phyloP scores from a whole-genome alignment of 2,329 filamentous ascomycete species.

The Ramularia collo-cygni region DNA sequence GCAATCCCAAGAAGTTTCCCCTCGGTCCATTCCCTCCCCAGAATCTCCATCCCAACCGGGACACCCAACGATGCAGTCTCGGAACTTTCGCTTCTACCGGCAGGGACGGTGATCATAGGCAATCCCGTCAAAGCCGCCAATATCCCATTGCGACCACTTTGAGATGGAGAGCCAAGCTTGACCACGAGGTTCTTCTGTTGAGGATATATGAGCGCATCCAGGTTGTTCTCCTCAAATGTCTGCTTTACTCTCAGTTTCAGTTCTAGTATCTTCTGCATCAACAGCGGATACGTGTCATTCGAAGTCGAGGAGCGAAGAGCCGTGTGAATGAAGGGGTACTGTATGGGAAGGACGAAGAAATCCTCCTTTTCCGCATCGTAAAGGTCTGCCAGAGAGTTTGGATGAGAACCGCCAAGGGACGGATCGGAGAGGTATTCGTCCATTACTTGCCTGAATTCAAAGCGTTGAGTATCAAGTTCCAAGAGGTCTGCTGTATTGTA shows the following conservation, averaged over 20 bases:
- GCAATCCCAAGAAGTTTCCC: slow-evolving; percentile 48
- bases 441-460: slow-evolving; percentile 52
- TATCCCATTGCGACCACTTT: slow-evolving; percentile 55
- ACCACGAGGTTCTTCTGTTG: slow-evolving; percentile 59
- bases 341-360: slow-evolving; percentile 54
- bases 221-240: slow-evolving; percentile 43
- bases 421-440: slow-evolving; percentile 48
- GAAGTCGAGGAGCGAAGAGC: slow-evolving; percentile 46
- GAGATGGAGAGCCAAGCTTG: slow-evolving; percentile 48
- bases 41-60: slow-evolving; percentile 59
- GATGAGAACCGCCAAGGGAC: slow-evolving; percentile 37
- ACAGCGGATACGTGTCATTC: slow-evolving; percentile 42
- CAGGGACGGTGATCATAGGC: slow-evolving; percentile 49
- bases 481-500: slow-evolving; percentile 39
- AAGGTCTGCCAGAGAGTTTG: slow-evolving; percentile 43
- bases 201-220: slow-evolving; percentile 58
- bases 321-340: slow-evolving; percentile 50
- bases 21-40: slow-evolving; percentile 53
- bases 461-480: slow-evolving; percentile 53
- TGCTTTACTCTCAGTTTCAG: slow-evolving; percentile 46
- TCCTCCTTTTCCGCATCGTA: slow-evolving; percentile 38
- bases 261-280: slow-evolving; percentile 44
- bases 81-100: slow-evolving; percentile 46
- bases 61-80: slow-evolving; percentile 50
- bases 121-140: slow-evolving; percentile 48